Percentiles rank a stretch among this genome's conserved stretches.
Evolutionary conservation across 345 rosid species (phyloP).

Genomic region (Eucalyptus viminalis): DNA sequence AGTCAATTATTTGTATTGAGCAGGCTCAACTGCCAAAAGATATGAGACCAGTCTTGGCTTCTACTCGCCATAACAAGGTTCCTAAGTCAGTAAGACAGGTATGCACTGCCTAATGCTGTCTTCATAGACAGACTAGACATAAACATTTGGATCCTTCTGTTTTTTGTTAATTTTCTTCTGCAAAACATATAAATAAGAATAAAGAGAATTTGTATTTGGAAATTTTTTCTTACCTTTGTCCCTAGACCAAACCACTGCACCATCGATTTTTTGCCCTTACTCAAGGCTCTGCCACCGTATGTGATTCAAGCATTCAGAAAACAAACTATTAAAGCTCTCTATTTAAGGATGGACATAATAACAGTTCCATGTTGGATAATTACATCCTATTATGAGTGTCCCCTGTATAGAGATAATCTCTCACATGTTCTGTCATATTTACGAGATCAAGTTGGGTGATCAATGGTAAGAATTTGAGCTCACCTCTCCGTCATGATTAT

Average conservation of each 20-base stretch:
- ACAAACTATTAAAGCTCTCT: neutral
- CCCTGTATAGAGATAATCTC: neutral
- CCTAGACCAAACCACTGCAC: neutral
- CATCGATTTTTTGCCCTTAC: neutral
- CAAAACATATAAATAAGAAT: neutral
- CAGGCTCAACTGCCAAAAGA: slow-evolving; percentile 89
- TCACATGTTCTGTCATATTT: neutral
- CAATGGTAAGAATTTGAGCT: neutral
- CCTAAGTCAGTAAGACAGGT: slow-evolving; percentile 90
- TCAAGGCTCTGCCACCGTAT: neutral
- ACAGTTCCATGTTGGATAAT: neutral
- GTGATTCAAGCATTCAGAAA: neutral
- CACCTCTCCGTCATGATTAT: neutral
- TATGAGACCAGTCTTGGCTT: slow-evolving; percentile 71
- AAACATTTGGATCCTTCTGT: neutral
- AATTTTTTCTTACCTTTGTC: neutral
- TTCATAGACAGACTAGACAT: neutral
- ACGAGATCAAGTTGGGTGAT: neutral
- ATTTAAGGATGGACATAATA: neutral
- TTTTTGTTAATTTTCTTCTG: neutral
- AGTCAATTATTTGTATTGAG: neutral
- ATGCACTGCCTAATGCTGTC: neutral
- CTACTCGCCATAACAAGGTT: slow-evolving; percentile 70
- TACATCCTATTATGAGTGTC: neutral
- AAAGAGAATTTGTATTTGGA: neutral